Conservation (phyloP, 2,329 filamentous ascomycete genomes). For the Diplodia scrobiculata region DNA sequence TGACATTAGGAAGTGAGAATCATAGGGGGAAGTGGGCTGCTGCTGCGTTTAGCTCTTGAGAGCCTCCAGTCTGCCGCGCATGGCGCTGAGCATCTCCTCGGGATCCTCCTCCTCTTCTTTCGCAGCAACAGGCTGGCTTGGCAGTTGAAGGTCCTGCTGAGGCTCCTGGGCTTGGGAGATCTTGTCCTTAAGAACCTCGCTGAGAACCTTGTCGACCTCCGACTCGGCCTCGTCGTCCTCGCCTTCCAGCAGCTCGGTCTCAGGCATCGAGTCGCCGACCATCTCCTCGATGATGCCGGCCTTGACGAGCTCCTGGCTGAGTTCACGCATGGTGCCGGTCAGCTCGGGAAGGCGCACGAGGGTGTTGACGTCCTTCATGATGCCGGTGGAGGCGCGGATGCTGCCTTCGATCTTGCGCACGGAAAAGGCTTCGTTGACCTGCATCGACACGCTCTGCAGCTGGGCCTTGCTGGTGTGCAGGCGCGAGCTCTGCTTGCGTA, state of each 20-base stretch:
- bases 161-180: slow-evolving; percentile 64
- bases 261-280: slow-evolving; percentile 82
- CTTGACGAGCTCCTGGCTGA: slow-evolving; percentile 85
- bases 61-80: slow-evolving; percentile 88
- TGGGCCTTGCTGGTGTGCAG: slow-evolving; percentile 88
- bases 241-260: slow-evolving; percentile 65
- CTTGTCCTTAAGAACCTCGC: slow-evolving; percentile 84
- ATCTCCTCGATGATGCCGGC: slow-evolving; percentile 98
- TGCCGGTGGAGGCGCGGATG: slow-evolving; percentile 79
- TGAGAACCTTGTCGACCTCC: slow-evolving; percentile 90
- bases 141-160: slow-evolving; percentile 55
- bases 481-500: slow-evolving; percentile 72
- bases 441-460: slow-evolving; percentile 90
- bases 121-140: slow-evolving; percentile 53
- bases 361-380: slow-evolving; percentile 96
- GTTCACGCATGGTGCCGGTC: slow-evolving; percentile 83
- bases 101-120: slow-evolving; percentile 84
- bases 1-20: not conserved
- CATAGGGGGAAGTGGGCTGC: not conserved
- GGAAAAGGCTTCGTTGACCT: slow-evolving; percentile 94
- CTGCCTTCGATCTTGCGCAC: slow-evolving; percentile 94
- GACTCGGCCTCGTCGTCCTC: slow-evolving; percentile 70
- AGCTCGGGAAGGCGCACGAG: slow-evolving; percentile 83
- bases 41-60: slow-evolving; percentile 72
- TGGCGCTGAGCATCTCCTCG: slow-evolving; percentile 89